These are phyloP conservation scores for Delonix regia DNA, from an alignment of 306 rosid genomes.

Conservation along the genomic window DNA sequence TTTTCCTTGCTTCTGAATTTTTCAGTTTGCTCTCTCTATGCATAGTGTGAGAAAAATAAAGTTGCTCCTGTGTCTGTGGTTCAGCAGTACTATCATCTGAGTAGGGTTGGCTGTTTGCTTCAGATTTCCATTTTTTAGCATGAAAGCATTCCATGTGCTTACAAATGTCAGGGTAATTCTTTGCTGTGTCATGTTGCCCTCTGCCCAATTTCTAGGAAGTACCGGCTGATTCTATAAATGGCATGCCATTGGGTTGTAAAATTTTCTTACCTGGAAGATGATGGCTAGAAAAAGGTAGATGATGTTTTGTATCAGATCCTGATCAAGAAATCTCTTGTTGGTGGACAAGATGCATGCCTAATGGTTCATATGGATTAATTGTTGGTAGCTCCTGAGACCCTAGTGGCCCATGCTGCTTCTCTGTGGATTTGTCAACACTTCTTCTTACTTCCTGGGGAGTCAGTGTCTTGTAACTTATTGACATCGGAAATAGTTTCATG, in stretches of 20 bases:
- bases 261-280: slow-evolving; percentile 41
- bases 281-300: slow-evolving; percentile 39
- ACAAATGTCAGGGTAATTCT: slow-evolving; percentile 37
- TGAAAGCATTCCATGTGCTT: slow-evolving; percentile 36
- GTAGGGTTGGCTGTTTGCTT: slow-evolving; percentile 35
- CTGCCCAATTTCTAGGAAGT: slow-evolving; percentile 22
- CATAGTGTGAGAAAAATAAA: slow-evolving; percentile 36
- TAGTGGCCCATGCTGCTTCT: slow-evolving; percentile 38
- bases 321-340: slow-evolving; percentile 40
- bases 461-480: not conserved
- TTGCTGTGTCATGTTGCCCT: slow-evolving; percentile 35
- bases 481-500: not conserved
- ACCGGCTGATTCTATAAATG: slow-evolving; percentile 39
- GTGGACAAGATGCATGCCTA: slow-evolving; percentile 42
- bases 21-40: slow-evolving; percentile 39
- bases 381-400: slow-evolving; percentile 45
- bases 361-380: slow-evolving; percentile 43
- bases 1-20: slow-evolving; percentile 53
- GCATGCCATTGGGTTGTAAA: slow-evolving; percentile 42
- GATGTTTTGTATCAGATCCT: slow-evolving; percentile 32
- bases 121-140: slow-evolving; percentile 33
- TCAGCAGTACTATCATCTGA: slow-evolving; percentile 36
- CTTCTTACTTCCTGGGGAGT: slow-evolving; percentile 33
- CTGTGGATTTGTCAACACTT: slow-evolving; percentile 37
- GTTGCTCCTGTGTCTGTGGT: slow-evolving; percentile 41